Percentiles rank a stretch among this genome's conserved stretches.
These are phyloP conservation scores for Colletotrichum higginsianum DNA, from an alignment of 2,329 filamentous ascomycete genomes.

Conservation along the genomic window DNA sequence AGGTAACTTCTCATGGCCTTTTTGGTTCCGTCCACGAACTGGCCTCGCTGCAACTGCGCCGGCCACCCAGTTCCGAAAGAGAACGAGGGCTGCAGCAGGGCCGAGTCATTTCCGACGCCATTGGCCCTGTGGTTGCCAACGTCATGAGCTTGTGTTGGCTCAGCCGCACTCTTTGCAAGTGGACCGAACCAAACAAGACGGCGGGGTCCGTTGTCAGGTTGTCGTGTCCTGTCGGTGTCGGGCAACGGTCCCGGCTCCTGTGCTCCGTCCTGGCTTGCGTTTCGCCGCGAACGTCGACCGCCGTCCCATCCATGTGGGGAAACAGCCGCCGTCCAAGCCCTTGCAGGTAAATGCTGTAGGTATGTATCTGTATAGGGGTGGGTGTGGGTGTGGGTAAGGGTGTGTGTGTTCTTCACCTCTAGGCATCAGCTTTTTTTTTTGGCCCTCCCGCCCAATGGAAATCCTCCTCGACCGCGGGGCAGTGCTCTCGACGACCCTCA, in stretches of 20 bases:
- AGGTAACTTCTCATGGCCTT: conserved; percentile 17
- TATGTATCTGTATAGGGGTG: neutral
- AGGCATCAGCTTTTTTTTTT: conserved; percentile 10
- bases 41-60: conserved; percentile 19
- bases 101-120: conserved; percentile 25
- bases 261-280: conserved; percentile 25
- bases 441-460: conserved; percentile 21
- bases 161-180: conserved; percentile 38
- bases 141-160: conserved; percentile 33
- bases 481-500: conserved; percentile 24
- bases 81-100: conserved; percentile 28
- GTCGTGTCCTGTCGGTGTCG: conserved; percentile 27
- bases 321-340: conserved; percentile 1
- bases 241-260: conserved; percentile 28
- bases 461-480: conserved; percentile 11
- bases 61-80: conserved; percentile 35
- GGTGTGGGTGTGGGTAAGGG: neutral
- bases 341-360: conserved; percentile 1
- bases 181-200: conserved; percentile 20
- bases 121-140: conserved; percentile 33
- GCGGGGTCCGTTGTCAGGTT: neutral
- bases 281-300: conserved; percentile 13
- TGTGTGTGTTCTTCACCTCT: conserved; percentile 7
- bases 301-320: conserved; percentile 28
- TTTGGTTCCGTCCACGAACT: conserved; percentile 8